phyloP scores from a whole-genome alignment of 768 basidiomycete species.

The Dioszegia crocea region DNA sequence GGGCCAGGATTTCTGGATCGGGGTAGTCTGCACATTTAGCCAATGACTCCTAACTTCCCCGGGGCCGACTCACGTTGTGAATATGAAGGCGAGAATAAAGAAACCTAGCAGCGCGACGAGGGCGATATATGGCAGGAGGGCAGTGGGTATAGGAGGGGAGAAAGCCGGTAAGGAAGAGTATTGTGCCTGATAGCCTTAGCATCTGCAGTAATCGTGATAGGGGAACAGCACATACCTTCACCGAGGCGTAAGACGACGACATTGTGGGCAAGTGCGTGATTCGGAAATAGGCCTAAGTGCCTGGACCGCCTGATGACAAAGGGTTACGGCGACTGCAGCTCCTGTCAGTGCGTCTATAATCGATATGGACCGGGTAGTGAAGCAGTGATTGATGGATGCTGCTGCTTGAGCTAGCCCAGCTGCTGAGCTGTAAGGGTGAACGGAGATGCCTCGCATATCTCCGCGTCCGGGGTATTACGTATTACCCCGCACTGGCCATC shows the following conservation, averaged over 20 bases:
- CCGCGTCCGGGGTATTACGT: too few species aligned
- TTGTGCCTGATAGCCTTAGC: conserved; percentile 54
- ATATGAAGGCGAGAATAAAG: conserved; percentile 84
- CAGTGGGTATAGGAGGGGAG: conserved; percentile 63
- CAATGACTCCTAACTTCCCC: background rate
- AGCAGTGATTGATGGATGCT: too few species aligned
- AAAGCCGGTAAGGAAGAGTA: conserved; percentile 69
- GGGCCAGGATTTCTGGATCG: conserved; percentile 62
- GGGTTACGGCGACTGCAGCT: too few species aligned
- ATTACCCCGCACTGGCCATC: too few species aligned
- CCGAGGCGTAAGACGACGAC: conserved; percentile 2
- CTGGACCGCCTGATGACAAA: too few species aligned
- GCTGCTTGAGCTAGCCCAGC: too few species aligned
- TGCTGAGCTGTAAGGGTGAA: too few species aligned
- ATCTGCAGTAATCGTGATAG: too few species aligned
- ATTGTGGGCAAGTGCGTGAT: background rate
- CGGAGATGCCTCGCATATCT: too few species aligned
- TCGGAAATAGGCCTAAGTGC: background rate
- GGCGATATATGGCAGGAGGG: conserved; percentile 68
- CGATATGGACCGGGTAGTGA: too few species aligned
- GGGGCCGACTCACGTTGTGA: conserved; percentile 58
- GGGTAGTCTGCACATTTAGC: conserved; percentile 60
- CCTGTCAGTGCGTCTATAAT: too few species aligned
- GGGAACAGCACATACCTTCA: conserved; percentile 9
- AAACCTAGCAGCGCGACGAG: conserved; percentile 68